phyloP scores from a whole-genome alignment of 2,329 filamentous ascomycete species.

The Talaromyces sp. region DNA sequence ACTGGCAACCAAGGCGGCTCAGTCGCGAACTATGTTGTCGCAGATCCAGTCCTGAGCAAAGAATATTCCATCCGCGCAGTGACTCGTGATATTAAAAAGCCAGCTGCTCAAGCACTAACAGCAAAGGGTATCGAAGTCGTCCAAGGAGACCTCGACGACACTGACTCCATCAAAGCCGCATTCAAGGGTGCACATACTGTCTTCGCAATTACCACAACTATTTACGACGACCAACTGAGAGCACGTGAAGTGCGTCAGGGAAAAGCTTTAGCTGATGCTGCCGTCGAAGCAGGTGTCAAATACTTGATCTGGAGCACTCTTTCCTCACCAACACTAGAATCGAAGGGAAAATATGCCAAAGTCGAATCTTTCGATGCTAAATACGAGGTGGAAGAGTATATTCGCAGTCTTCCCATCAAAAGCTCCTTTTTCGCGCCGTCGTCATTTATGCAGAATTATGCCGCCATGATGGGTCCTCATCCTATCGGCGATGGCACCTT shows the following conservation, averaged over 20 bases:
- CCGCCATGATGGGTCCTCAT: background rate
- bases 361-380: slow-evolving; percentile 57
- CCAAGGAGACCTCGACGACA: slow-evolving; percentile 51
- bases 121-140: slow-evolving; percentile 51
- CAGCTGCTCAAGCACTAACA: slow-evolving; percentile 45
- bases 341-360: slow-evolving; percentile 31
- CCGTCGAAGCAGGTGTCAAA: slow-evolving; percentile 25
- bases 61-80: slow-evolving; percentile 55
- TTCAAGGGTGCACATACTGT: slow-evolving; percentile 49
- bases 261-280: slow-evolving; percentile 28
- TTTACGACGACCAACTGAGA: slow-evolving; percentile 26
- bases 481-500: slow-evolving; percentile 26
- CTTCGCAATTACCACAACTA: slow-evolving; percentile 49
- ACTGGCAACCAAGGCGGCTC: slow-evolving; percentile 61
- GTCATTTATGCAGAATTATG: slow-evolving; percentile 54
- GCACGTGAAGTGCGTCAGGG: slow-evolving; percentile 25
- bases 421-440: slow-evolving; percentile 54
- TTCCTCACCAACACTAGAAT: slow-evolving; percentile 24
- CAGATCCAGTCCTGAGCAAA: slow-evolving; percentile 43
- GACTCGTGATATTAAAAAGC: slow-evolving; percentile 49
- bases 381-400: slow-evolving; percentile 54
- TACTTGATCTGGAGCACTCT: slow-evolving; percentile 33
- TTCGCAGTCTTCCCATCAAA: slow-evolving; percentile 47
- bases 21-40: slow-evolving; percentile 47
- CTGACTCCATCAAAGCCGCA: slow-evolving; percentile 43